Evolutionary conservation across 1,284 basidiomycete species (phyloP), one percentile per base, ranked within the genome.

Genomic region (Papiliotrema nemorosa): DNA sequence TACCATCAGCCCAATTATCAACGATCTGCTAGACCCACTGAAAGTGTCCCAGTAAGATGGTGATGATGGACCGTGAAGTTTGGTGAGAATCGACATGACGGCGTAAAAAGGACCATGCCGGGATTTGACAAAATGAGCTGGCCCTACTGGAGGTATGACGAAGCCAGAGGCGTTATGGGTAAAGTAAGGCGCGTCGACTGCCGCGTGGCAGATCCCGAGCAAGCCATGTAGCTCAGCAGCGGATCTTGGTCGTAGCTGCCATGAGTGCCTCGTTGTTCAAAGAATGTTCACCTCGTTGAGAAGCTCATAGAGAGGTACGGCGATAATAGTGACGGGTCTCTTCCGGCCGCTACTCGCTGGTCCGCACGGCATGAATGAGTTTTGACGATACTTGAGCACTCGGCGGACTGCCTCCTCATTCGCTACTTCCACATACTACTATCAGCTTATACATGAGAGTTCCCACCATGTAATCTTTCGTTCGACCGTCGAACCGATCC

Each of bases 401-500:
- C 51, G 44, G 7, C 61, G 57, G 1, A 70, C 70, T 2, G 70
- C 67, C 26, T 62, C 52, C n/a, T 49, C 48, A 2, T 64, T 64
- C 13, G 48, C 47, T 5, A 70, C 71, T 49, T 76, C 74, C 46
- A 76, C 57, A 47, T 70, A 76, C 73, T 74, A 26, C 10, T 35
- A 0, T 48, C 54, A 31, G 29, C 29, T n/a, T 31, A 31, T 31
- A 31, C 22, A 60, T 13, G 12, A 18, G 14, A 26, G 9, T 20
- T 7, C 69, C 53, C 27, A 76, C 74, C 44, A 74, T 48, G 52
- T 67, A 75, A 46, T 76, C 73, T 49, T 73, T 74, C 4, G 70
- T 74, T 21, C 69, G 59, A 0, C 74, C 74, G 35, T 72, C 70
- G 26, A 45, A 54, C 3, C 66, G 61, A 40, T 74, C 63, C n/a